phyloP scores from a whole-genome alignment of 1,139 yeast genomes.

The Sugiyamaella japonica region DNA sequence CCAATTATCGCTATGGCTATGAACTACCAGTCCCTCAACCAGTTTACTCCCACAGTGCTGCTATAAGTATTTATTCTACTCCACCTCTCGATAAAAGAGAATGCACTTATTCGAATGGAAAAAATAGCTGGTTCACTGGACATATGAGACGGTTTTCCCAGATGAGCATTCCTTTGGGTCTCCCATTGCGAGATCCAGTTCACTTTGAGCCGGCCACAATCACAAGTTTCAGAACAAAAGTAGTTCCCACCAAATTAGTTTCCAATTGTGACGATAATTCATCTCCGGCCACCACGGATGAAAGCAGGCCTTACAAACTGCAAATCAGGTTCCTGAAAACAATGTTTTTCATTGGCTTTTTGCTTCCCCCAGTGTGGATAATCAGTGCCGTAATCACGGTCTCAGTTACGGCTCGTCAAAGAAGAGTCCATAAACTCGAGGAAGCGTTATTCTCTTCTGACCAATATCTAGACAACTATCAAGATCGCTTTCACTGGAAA shows the following conservation, averaged over 20 bases:
- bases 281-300: background rate
- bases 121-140: background rate
- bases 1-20: background rate
- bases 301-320: slow-evolving; percentile 1
- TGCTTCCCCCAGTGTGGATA: slow-evolving; percentile 25
- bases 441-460: slow-evolving; percentile 5
- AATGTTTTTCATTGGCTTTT: slow-evolving; percentile 17
- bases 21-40: background rate
- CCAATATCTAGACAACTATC: background rate
- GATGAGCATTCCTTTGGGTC: background rate
- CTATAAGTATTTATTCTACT: slow-evolving; percentile 14
- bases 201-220: background rate
- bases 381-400: slow-evolving; percentile 10
- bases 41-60: background rate
- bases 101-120: background rate
- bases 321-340: slow-evolving; percentile 5
- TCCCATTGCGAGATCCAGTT: background rate
- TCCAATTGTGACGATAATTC: background rate
- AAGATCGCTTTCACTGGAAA: slow-evolving; percentile 1
- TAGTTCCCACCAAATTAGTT: background rate
- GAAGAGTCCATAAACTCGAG: slow-evolving; percentile 3
- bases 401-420: background rate
- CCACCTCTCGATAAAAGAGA: slow-evolving; percentile 4
- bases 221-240: background rate
- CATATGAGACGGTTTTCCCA: background rate